Evolutionary conservation across 2,329 filamentous ascomycete genomes (phyloP).

Genomic region (Sclerotinia subarctica): DNA sequence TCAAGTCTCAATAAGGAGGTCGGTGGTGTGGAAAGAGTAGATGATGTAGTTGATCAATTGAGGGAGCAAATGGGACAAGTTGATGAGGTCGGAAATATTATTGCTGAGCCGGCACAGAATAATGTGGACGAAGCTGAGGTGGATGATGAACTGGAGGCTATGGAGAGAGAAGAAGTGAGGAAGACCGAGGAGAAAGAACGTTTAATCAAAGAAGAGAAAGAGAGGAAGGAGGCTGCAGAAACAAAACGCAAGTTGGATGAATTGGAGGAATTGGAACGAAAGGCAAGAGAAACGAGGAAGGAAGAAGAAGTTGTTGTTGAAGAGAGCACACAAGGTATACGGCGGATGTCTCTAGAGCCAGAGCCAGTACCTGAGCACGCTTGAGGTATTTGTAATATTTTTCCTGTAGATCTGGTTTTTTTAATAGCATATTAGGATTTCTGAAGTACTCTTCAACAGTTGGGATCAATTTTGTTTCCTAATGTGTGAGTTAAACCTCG

Average conservation of each 20-base stretch:
- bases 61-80: constrained; percentile 76
- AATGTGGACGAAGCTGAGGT: constrained; percentile 77
- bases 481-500: neutral
- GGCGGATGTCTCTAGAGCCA: constrained; percentile 30
- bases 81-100: constrained; percentile 76
- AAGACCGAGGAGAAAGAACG: constrained; percentile 42
- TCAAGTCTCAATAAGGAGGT: constrained; percentile 70
- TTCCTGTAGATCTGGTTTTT: neutral
- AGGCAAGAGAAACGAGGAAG: constrained; percentile 22
- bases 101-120: constrained; percentile 58
- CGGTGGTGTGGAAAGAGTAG: constrained; percentile 73
- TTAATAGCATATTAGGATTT: neutral
- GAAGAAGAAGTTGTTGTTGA: constrained; percentile 24
- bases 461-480: neutral
- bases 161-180: constrained; percentile 55
- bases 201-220: constrained; percentile 32
- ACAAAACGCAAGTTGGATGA: constrained; percentile 35
- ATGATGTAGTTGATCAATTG: constrained; percentile 70
- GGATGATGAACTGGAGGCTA: constrained; percentile 77
- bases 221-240: constrained; percentile 35
- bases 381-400: neutral
- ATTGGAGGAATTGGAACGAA: constrained; percentile 30
- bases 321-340: constrained; percentile 27
- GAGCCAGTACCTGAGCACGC: constrained; percentile 23
- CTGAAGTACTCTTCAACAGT: neutral